Evolutionary conservation across 208 protist genomes (phyloP), one percentile per base, ranked within the genome.

Genomic region (Crithidia sp.): DNA sequence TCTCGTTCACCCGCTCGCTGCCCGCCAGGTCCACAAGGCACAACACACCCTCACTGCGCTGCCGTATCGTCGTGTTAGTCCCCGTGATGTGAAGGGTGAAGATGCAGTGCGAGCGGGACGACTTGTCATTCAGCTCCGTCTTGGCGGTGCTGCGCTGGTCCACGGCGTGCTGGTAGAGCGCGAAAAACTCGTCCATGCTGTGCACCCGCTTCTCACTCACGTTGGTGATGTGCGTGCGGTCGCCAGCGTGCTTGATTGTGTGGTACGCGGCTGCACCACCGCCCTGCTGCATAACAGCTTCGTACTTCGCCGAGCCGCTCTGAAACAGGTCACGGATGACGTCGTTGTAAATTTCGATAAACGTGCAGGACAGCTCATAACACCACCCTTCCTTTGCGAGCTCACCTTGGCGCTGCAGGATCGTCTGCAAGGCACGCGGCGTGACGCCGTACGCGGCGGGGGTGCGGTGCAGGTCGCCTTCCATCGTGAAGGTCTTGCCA

Each of bases 21-120:
- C 97, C 97, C 6, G 97, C 97, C 44, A 99, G 84, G 81, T 99
- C 97, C 12, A 98, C 84, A 17, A 99, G 82, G 76, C 91, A 96
- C 40, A 97, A 77, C 36, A 84, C 80, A 6, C 91, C 90, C 7
- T 87, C 79, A 69, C 88, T 97, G 10, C 84, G 85, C 71, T 96
- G 92, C 3, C 86, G 80, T 52, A 96, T 79, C 2, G 67, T 79
- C 0, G 43, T 55, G 67, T 97, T 96, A 0, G 75, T 72, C 50
- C 94, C 92, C 4, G 77, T 71, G 57, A 97, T 95, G 57, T 75
- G 64, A 40, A 98, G 50, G 0, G 89, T 91, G 74, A 96, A 97
- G 64, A 98, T 68, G 59, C 87, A 96, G 75, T 98, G 96, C n/a
- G 94, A 98, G 13, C 96, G 84, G 9, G 92, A 97, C 8, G 96